Evolutionary conservation across 2,329 filamentous ascomycete genomes (phyloP).

Genomic region (Penicillium occitanis): DNA sequence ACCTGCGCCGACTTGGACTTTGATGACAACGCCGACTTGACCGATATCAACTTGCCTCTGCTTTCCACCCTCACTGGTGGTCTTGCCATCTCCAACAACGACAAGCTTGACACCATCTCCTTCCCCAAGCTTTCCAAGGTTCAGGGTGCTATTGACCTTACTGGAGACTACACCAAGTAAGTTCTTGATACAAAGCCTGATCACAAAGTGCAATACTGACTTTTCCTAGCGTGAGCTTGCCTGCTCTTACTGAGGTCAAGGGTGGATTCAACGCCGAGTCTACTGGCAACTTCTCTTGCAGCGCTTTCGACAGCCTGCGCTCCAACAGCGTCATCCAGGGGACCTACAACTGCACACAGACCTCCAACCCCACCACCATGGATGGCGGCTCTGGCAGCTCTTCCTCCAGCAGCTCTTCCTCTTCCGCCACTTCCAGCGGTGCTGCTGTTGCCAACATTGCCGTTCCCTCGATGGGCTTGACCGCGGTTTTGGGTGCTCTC

Average conservation of each 20-base stretch:
- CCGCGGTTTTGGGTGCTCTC: slow-evolving; percentile 47
- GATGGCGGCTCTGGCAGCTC: slow-evolving; percentile 28
- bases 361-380: slow-evolving; percentile 38
- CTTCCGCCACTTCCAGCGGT: slow-evolving; percentile 35
- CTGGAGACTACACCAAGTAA: slow-evolving; percentile 80
- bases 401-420: slow-evolving; percentile 23
- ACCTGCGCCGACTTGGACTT: slow-evolving; percentile 55
- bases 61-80: slow-evolving; percentile 72
- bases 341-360: slow-evolving; percentile 46
- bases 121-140: slow-evolving; percentile 70
- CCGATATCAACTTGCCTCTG: slow-evolving; percentile 73
- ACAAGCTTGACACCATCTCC: slow-evolving; percentile 64
- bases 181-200: slow-evolving; percentile 38
- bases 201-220: background rate
- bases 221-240: slow-evolving; percentile 65
- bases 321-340: slow-evolving; percentile 48
- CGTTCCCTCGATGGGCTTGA: slow-evolving; percentile 42
- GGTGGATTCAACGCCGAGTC: slow-evolving; percentile 71
- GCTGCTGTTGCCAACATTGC: slow-evolving; percentile 38
- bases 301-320: slow-evolving; percentile 49
- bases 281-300: slow-evolving; percentile 63
- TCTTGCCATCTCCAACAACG: slow-evolving; percentile 89
- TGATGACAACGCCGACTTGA: slow-evolving; percentile 56
- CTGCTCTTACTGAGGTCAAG: slow-evolving; percentile 64
- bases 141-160: slow-evolving; percentile 77